A percentile compares a stretch with the other conserved stretches of the same genome.
These are phyloP conservation scores for Fusarium heterosporum DNA, from an alignment of 2,329 filamentous ascomycete species.

Conservation along the genomic window DNA sequence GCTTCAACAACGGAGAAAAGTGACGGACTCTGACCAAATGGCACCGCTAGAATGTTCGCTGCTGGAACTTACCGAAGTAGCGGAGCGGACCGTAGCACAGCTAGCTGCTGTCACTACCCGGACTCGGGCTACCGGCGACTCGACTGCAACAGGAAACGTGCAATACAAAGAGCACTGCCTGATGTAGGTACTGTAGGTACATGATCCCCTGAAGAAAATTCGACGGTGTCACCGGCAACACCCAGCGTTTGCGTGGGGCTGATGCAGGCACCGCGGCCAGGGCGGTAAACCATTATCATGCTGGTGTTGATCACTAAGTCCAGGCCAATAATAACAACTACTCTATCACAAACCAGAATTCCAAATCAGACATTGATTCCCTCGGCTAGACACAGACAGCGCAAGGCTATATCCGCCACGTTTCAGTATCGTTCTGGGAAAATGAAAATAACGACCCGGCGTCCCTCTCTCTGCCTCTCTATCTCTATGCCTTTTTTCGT, in stretches of 20 bases:
- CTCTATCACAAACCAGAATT: background rate
- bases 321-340: conserved; percentile 1
- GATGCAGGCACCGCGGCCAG: conserved; percentile 31
- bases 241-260: conserved; percentile 25
- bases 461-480: background rate
- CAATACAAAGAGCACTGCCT: conserved; percentile 1
- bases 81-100: conserved; percentile 25
- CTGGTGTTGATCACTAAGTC: conserved; percentile 9
- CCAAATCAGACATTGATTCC: background rate
- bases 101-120: conserved; percentile 16
- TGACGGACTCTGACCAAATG: background rate
- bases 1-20: background rate
- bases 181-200: background rate
- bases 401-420: background rate
- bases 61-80: conserved; percentile 10
- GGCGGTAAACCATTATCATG: conserved; percentile 37
- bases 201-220: background rate
- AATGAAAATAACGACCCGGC: background rate
- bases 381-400: background rate
- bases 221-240: conserved; percentile 13
- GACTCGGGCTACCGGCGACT: background rate
- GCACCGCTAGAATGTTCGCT: background rate
- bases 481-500: too few species aligned
- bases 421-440: background rate
- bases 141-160: background rate